Conservation (phyloP, 1,139 yeast genomes). For the Kurtzmaniella quercitrusa region DNA sequence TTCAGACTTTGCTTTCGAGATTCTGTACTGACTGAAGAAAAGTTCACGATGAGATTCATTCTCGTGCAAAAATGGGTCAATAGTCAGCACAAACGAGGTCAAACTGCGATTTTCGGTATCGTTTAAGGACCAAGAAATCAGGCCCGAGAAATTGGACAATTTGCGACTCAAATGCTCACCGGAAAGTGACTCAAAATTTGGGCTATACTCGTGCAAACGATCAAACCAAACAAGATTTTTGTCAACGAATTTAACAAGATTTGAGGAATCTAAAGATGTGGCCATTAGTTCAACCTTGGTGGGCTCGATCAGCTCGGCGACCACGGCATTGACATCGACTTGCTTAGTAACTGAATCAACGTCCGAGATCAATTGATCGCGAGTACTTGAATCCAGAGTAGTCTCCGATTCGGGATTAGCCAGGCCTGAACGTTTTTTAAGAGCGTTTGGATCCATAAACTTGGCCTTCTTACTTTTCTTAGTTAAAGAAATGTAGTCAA, state of each 20-base stretch:
- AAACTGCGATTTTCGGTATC: neutral
- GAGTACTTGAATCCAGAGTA: slow-evolving; percentile 6
- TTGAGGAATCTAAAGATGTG: neutral
- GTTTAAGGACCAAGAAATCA: neutral
- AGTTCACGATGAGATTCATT: neutral
- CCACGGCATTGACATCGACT: neutral
- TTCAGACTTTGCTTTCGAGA: neutral
- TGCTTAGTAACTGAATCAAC: neutral
- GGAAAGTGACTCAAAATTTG: neutral
- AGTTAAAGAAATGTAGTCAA: slow-evolving; percentile 32
- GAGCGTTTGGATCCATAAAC: slow-evolving; percentile 8
- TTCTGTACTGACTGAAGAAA: neutral
- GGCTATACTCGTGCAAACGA: neutral
- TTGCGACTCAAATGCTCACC: neutral
- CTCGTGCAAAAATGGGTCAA: neutral
- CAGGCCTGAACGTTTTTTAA: slow-evolving; percentile 4
- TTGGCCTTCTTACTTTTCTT: slow-evolving; percentile 11
- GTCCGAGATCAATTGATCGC: slow-evolving; percentile 4
- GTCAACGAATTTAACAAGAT: slow-evolving; percentile 4
- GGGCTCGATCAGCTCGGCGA: slow-evolving; percentile 3
- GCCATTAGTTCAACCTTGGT: neutral
- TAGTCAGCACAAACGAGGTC: neutral
- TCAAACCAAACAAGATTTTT: slow-evolving; percentile 6
- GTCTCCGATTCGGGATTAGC: slow-evolving; percentile 4
- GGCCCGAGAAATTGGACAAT: neutral